Base-by-base conservation (phyloP, 1,139 yeast genomes). In the Ogataea hybrid region DNA sequence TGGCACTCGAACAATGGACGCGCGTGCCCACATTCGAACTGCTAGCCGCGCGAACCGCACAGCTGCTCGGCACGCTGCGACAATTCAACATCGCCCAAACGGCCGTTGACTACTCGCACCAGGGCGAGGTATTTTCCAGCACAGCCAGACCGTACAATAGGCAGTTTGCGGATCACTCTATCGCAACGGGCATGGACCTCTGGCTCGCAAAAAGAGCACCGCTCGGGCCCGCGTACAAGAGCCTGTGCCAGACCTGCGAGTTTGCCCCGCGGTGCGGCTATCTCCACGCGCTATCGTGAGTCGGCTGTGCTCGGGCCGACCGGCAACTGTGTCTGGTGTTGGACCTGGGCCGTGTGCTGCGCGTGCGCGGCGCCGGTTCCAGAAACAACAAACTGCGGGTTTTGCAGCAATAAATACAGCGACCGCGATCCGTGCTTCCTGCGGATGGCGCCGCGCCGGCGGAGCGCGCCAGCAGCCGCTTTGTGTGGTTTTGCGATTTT, bases 191-290 rank as follows among this genome's bases (percentile, higher is more conserved):
- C 4, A 49, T 73, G 37, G 51, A 56, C 12, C 75, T 79, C 49
- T 81, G 87, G 86, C 64, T 67, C 49, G 87, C 87, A 0, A 50
- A 59, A 17, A 60, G 80, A 31, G 53, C 55, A 4, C 82, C 86
- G 0, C 51, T 51, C 30, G 68, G 68, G 1, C 70, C 73, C 0
- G 46, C 54, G 14, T 47, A 48, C 31, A 61, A 59, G 32, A 43
- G 57, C 42, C 54, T 48, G 2, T 81, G 88, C 57, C 65, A 62
- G n/a, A 62, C 60, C 42, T 82, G 89, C 62, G 79, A 73, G 15
- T 81, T 74, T 54, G 63, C 63, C 30, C 37, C 50, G 15, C 59
- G 62, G 38, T 71, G 63, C 41, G 48, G 50, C 58, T 27, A 42
- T 28, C 18, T 38, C 29, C 43, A 43, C 15, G 37, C 40, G 25